Evolutionary conservation across 495 filamentous ascomycete genomes (phyloP).

Genomic region (Podospora bellae-mahoneyi): DNA sequence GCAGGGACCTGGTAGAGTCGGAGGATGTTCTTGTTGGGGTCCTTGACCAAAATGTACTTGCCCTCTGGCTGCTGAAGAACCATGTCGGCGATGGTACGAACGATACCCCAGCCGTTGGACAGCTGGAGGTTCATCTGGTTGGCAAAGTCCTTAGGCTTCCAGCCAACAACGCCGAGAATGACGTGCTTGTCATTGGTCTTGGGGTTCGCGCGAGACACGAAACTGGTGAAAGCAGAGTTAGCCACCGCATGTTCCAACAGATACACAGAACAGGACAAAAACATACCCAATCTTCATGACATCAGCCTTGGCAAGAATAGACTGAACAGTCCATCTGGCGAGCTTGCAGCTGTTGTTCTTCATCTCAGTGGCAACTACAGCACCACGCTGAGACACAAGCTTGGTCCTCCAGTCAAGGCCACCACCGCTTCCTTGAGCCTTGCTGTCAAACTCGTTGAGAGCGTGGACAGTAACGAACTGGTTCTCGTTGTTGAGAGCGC

Average conservation of each 20-base stretch:
- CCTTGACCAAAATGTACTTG: constrained; percentile 72
- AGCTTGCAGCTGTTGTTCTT: constrained; percentile 99
- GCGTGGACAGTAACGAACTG: constrained; percentile 91
- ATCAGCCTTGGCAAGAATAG: constrained; percentile 91
- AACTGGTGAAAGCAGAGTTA: constrained; percentile 47
- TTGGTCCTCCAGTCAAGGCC: constrained; percentile 96
- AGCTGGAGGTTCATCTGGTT: constrained; percentile 96
- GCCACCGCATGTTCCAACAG: constrained; percentile 8
- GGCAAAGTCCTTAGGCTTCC: constrained; percentile 96
- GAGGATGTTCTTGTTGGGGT: constrained; percentile 92
- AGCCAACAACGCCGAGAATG: constrained; percentile 90
- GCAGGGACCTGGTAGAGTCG: constrained; percentile 87
- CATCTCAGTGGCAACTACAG: constrained; percentile 98
- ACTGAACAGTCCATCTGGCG: constrained; percentile 93
- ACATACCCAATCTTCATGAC: constrained; percentile 92
- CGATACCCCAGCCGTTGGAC: constrained; percentile 97
- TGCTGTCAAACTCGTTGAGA: constrained; percentile 97
- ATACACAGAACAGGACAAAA: neutral
- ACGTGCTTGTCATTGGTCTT: constrained; percentile 87
- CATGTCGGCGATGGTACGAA: constrained; percentile 95
- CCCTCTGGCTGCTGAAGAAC: constrained; percentile 67
- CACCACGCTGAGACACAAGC: constrained; percentile 87
- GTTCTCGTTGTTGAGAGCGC: constrained; percentile 80
- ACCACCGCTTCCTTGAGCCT: constrained; percentile 89
- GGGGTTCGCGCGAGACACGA: constrained; percentile 89